Percentiles rank a stretch among this genome's conserved stretches.
Evolutionary conservation across 345 rosid species (phyloP).

Genomic region (Clarkia xantiana): DNA sequence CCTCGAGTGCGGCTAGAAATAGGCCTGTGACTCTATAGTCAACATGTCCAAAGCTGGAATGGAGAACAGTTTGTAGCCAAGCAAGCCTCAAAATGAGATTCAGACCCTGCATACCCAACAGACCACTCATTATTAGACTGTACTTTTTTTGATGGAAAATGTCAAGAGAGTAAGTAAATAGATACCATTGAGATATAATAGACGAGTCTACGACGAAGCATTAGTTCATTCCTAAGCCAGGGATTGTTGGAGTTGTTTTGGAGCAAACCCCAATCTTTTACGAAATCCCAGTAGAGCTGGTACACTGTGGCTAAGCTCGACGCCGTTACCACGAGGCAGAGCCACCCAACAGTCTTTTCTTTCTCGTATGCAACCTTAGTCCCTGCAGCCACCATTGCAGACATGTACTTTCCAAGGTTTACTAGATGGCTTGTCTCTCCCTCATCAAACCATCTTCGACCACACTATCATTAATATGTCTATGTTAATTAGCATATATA

Average conservation of each 20-base stretch:
- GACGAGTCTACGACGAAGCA: conserved; percentile 74
- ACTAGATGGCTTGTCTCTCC: conserved; percentile 68
- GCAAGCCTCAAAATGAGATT: conserved; percentile 90
- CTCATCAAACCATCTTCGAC: conserved; percentile 91
- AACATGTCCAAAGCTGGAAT: conserved; percentile 69
- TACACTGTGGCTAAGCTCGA: conserved; percentile 85
- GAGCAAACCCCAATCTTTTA: conserved; percentile 97
- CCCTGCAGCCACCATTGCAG: conserved; percentile 99
- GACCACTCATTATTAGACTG: too few species aligned
- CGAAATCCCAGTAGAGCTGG: conserved; percentile 99
- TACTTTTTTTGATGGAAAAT: background rate
- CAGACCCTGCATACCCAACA: conserved; percentile 53
- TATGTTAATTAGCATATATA: too few species aligned
- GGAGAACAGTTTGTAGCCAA: conserved; percentile 88
- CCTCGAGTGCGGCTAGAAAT: conserved; percentile 89
- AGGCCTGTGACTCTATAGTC: conserved; percentile 78
- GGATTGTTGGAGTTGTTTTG: conserved; percentile 83
- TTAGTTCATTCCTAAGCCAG: conserved; percentile 90
- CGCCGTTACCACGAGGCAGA: conserved; percentile 59
- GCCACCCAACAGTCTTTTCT: conserved; percentile 52
- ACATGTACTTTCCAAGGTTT: conserved; percentile 90
- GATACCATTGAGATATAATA: conserved; percentile 97
- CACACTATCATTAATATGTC: conserved; percentile 53
- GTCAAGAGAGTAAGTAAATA: conserved; percentile 1
- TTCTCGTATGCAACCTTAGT: conserved; percentile 86